Base-by-base conservation (phyloP, 495 filamentous ascomycete species). In the Staphylotrichum longicolle region DNA sequence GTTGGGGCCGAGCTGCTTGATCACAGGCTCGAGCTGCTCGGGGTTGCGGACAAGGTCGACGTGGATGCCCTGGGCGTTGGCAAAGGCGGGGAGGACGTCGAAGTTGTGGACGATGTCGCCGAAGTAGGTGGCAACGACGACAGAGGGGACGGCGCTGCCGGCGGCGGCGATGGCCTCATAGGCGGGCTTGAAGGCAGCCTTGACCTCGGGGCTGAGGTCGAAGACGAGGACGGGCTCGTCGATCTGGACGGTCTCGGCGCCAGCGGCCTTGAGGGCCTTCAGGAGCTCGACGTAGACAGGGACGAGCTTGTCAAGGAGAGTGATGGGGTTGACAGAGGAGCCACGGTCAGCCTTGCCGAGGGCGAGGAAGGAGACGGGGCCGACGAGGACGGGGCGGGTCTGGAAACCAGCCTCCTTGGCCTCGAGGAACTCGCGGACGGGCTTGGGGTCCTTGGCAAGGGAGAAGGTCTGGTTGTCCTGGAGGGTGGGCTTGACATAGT, bases 61-160 rank as follows among this genome's bases (percentile, higher is more conserved):
- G 80, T 98, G 94, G 69, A 98, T 80, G 70, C 83, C 93, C 74
- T 96, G 83, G 64, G 92, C 73, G 64, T 79, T 82, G 68, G 88
- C 44, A 53, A 73, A 73, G 32, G 70, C 83, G 65, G 88, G 81
- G 67, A 98, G 77, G 68, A 92, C 85, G 66, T 96, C 91, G 66
- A 96, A 85, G 86, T 98, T 98, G 87, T 98, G 94, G 66, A 97
- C 90, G 64, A 98, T 92, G 78, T 98, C 94, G 80, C 94, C 94
- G 74, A 98, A 98, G 85, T 98, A 98, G 69, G 95, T 98, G 71
- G 95, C 87, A 60, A 98, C 79, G 65, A 90, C 81, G 52, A 98
- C 74, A 70, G 90, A 84, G 65, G 95, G 94, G 72, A 88, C 87
- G 70, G 85, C 85, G 77, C 74, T 80, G 72, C 91, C 91, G 32